phyloP scores from a whole-genome alignment of 2,329 filamentous ascomycete species.

The Phialophora tarda region DNA sequence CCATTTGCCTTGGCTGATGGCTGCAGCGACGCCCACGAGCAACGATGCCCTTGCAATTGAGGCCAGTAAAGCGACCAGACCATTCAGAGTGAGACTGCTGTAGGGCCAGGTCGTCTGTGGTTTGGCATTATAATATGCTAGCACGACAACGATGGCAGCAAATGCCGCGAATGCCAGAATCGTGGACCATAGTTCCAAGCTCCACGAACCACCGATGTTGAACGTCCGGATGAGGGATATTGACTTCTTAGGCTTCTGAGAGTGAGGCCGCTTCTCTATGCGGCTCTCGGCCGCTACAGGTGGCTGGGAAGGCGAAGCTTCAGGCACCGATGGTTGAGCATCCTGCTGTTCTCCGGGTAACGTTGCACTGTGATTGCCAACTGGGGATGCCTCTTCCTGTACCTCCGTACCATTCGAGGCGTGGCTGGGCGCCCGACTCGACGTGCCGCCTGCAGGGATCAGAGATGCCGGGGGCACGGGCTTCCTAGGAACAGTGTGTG shows the following conservation, averaged over 20 bases:
- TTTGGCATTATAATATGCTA: conserved; percentile 5
- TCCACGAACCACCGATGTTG: not conserved
- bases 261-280: not conserved
- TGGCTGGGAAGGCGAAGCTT: not conserved
- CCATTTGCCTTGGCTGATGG: conserved; percentile 5
- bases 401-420: not conserved
- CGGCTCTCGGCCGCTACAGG: not conserved
- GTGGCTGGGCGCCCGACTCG: not conserved
- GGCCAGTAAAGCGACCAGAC: conserved; percentile 2
- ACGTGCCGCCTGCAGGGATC: not conserved
- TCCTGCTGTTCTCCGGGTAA: not conserved
- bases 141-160: conserved; percentile 2
- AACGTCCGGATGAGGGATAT: not conserved
- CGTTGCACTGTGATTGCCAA: not conserved
- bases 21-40: not conserved
- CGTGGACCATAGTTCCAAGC: not conserved
- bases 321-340: not conserved
- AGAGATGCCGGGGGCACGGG: not conserved
- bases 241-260: not conserved
- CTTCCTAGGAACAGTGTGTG: not conserved
- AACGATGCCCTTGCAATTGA: conserved; percentile 4
- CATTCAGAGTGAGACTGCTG: not conserved
- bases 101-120: conserved; percentile 1
- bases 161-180: not conserved
- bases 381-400: not conserved